A percentile compares a stretch with the other conserved stretches of the same genome.
These are phyloP conservation scores for Trichoderma sp. DNA, from an alignment of 2,329 filamentous ascomycete species.

Conservation along the genomic window DNA sequence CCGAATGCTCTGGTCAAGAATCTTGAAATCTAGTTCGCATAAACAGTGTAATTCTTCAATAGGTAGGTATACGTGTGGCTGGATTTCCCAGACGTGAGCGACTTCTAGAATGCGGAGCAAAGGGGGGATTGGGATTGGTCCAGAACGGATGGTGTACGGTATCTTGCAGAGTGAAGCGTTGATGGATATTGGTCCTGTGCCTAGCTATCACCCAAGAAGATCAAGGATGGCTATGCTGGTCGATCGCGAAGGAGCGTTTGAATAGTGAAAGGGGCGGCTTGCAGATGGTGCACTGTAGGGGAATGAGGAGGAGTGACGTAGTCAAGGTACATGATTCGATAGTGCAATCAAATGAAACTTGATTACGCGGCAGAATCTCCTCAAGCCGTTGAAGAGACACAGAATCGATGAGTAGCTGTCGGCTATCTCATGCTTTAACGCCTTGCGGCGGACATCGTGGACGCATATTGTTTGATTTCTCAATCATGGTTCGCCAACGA, in stretches of 20 bases:
- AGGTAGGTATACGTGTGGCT: background rate
- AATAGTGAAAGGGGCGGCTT: background rate
- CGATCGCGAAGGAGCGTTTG: background rate
- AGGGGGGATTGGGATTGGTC: background rate
- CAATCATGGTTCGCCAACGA: background rate
- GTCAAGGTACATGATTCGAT: background rate
- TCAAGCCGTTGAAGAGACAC: background rate
- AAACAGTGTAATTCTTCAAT: background rate
- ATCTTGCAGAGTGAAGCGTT: background rate
- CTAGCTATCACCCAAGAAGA: background rate
- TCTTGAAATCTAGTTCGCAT: background rate
- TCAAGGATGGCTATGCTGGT: background rate
- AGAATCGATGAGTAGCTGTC: slow-evolving; percentile 18
- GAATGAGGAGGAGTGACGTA: background rate
- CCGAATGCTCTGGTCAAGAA: background rate
- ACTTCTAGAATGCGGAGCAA: background rate
- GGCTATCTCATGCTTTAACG: slow-evolving; percentile 25
- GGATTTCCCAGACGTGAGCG: background rate
- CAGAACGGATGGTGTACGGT: background rate
- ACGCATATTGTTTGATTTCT: slow-evolving; percentile 18
- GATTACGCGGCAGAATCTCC: background rate
- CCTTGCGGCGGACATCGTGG: slow-evolving; percentile 15
- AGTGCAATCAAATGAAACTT: background rate
- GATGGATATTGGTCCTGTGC: background rate
- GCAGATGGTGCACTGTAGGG: background rate